Base-by-base conservation (phyloP, 495 filamentous ascomycete species). In the Penicillium steckii region DNA sequence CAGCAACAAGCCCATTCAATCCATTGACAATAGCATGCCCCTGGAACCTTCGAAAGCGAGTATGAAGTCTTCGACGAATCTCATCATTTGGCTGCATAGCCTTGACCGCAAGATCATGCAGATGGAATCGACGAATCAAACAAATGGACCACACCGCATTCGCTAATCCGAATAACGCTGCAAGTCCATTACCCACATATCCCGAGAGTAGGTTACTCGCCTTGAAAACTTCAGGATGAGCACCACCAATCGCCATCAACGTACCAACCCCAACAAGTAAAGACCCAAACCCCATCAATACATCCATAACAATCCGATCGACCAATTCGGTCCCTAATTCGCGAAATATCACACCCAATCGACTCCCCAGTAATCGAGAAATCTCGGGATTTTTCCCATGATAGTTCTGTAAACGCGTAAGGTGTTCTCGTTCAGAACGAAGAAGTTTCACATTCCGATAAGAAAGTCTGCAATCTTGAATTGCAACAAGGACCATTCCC, bases 171-270 rank as follows among this genome's bases (percentile, higher is more conserved):
- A 73, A 80, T 0, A 68, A 7, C 1, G 74, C 74, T 6, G 72
- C 70, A 3, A 77, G 62, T 0, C 64, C 61, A 46, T 80, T 80
- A 1, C 77, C 70, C 26, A 81, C 65, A 41, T 75, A 79, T 7
- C 78, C 78, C 0, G 77, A 78, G 0, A 81, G 56, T 2, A 79
- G 56, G 38, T 81, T 80, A 49, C 75, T 78, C 4, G 72, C 67
- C 2, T 63, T 35, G 32, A 61, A 80, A 7, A 80, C 61, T 0
- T 18, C 38, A 0, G 29, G 75, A 42, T 80, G 54, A 1, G 67
- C 73, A 6, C 78, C 78, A 3, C 61, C 72, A 17, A 80, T 80
- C 0, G 78, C 78, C 72, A 81, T 73, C 44, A 75, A 52, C 3
- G 78, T 80, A 0, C 78, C 78, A 4, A 71, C 59, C 1, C 77